phyloP scores from a whole-genome alignment of 2,329 filamentous ascomycete genomes.

The Orbilia ellipsospora region DNA sequence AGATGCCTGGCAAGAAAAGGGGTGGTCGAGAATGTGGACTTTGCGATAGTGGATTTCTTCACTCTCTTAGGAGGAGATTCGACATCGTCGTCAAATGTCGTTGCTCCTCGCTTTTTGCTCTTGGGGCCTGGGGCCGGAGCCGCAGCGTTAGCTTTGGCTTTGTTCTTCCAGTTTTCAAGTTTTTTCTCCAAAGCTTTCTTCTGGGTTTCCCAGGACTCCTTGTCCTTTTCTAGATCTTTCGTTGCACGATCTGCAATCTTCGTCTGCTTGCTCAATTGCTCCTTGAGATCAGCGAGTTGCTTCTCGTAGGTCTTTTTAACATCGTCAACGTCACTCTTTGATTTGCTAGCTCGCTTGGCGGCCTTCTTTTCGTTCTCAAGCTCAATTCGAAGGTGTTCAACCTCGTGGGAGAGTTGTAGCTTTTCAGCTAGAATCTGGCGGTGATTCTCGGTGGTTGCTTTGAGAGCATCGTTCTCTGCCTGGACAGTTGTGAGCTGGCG shows the following conservation, averaged over 20 bases:
- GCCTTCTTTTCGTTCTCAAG: constrained; percentile 66
- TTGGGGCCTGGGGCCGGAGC: constrained; percentile 43
- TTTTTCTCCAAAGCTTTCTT: constrained; percentile 54
- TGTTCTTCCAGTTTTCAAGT: constrained; percentile 56
- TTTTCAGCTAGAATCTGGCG: constrained; percentile 67
- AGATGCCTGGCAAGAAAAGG: constrained; percentile 85
- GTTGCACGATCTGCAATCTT: constrained; percentile 46
- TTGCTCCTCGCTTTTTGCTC: constrained; percentile 52
- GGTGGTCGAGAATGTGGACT: constrained; percentile 92
- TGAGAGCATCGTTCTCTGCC: constrained; percentile 72
- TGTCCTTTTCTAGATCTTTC: constrained; percentile 46
- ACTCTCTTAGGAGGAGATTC: constrained; percentile 56
- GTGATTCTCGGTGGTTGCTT: constrained; percentile 70
- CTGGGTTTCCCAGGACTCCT: constrained; percentile 53
- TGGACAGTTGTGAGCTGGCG: constrained; percentile 69
- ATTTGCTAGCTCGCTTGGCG: constrained; percentile 48
- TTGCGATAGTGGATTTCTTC: constrained; percentile 74
- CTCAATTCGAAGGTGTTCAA: constrained; percentile 68
- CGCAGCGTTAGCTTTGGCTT: constrained; percentile 42
- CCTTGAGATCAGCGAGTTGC: constrained; percentile 45
- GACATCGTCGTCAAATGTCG: constrained; percentile 56
- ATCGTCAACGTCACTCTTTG: constrained; percentile 45
- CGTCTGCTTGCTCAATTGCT: constrained; percentile 49
- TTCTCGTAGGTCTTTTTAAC: constrained; percentile 39
- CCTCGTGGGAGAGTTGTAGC: constrained; percentile 65